Percentiles rank a stretch among this genome's conserved stretches.
These are phyloP conservation scores for Elsinoe australis DNA, from an alignment of 2,329 filamentous ascomycete species.

Conservation along the genomic window DNA sequence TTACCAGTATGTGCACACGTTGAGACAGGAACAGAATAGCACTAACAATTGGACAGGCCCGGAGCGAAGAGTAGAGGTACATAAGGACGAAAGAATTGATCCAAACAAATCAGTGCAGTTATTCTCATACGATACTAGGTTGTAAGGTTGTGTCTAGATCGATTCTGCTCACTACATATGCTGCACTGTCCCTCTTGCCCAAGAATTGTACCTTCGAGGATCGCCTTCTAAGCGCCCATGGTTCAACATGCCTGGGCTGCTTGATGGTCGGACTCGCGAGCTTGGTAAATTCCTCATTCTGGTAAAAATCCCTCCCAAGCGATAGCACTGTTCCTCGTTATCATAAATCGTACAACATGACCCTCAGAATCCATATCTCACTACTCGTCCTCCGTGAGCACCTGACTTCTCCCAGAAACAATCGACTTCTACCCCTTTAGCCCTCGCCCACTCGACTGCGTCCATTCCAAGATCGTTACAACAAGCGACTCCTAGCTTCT, in stretches of 20 bases:
- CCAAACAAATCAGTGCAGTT: too few relatives aligned
- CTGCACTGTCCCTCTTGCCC: too few relatives aligned
- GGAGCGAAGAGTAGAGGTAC: neutral
- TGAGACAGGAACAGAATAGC: neutral
- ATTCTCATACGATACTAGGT: too few relatives aligned
- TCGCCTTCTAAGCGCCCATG: too few relatives aligned
- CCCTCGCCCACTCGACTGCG: constrained; percentile 36
- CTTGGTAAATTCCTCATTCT: too few relatives aligned
- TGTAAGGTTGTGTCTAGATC: too few relatives aligned
- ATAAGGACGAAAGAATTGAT: too few relatives aligned
- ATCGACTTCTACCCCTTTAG: constrained; percentile 30
- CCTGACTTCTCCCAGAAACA: constrained; percentile 5
- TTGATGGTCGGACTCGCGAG: too few relatives aligned
- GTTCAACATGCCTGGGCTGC: too few relatives aligned
- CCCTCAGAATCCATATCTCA: neutral
- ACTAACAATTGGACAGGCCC: neutral
- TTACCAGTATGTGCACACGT: constrained; percentile 30
- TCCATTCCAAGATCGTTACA: constrained; percentile 34
- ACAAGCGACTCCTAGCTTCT: constrained; percentile 25
- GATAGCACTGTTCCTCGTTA: neutral
- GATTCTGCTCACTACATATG: too few relatives aligned
- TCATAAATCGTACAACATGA: neutral
- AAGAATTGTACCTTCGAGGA: too few relatives aligned
- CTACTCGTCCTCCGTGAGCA: neutral
- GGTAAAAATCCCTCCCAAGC: too few relatives aligned